Base-by-base conservation (phyloP, 208 protist species). In the Leptomonas seymouri region DNA sequence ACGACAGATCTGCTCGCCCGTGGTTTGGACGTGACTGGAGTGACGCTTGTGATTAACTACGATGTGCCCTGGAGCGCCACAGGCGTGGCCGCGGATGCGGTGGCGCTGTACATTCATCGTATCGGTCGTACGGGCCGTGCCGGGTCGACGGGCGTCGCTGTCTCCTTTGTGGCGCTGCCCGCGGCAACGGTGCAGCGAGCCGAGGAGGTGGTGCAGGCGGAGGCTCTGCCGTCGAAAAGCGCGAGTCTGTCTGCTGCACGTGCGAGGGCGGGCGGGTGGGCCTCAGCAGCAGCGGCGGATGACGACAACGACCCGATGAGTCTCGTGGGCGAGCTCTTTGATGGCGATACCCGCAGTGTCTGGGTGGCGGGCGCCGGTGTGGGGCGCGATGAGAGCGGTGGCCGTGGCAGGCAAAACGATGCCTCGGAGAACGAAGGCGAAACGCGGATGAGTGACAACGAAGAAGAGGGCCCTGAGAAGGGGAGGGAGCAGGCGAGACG, bases 31-130 rank as follows among this genome's bases (percentile, higher is more conserved):
- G 96, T 99, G n/a, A 82, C 93, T 31, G 93, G 97, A 28, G 91
- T 99, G 11, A 93, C 87, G 7, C 86, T 99, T 28, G 98, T 99
- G 16, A 86, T 99, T 50, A 99, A 99, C 92, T 99, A 98, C 82
- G 99, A 99, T 62, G 55, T 99, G 49, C 98, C 98, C 48, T 83
- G 69, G 67, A 41, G 61, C 4, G 51, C 59, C 14, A 45, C 48
- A n/a, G 64, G 53, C 14, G 41, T 48, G 20, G 16, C 65, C 3
- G 59, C 63, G 55, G 85, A 90, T 51, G 87, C 88, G 6, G 74
- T 93, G 31, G 50, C 74, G 50, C 75, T 97, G 48, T 99, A 99
- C 78, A 92, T 99, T 49, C 98, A 99, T 70, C 89, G 98, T 41
- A 95, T 99, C 63, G 98, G 96, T 20, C 86, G 94, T 23, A 95